Conservation (phyloP, 148 eudicot species). For the Spergularia bocconei region DNA sequence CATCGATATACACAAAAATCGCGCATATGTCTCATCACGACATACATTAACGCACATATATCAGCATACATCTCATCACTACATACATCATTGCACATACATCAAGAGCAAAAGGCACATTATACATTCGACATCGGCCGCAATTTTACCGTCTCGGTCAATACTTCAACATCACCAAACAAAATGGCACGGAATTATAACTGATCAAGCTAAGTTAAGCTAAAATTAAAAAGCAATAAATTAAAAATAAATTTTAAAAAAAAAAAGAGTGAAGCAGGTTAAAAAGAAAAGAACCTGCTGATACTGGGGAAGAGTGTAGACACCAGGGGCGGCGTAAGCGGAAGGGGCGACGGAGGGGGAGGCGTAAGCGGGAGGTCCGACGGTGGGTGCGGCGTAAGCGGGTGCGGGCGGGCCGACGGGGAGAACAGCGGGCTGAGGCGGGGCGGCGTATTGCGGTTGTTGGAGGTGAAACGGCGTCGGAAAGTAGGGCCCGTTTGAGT, state of each 20-base stretch:
- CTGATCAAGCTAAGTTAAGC: too few relatives aligned
- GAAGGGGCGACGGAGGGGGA: constrained; percentile 31
- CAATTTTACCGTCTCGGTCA: not conserved
- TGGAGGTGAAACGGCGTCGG: constrained; percentile 90
- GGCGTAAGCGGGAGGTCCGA: constrained; percentile 33
- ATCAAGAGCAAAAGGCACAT: too few relatives aligned
- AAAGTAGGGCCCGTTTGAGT: constrained; percentile 55
- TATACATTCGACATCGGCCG: not conserved
- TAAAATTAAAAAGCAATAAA: too few relatives aligned
- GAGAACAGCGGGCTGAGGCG: constrained; percentile 27
- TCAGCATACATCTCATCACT: too few relatives aligned
- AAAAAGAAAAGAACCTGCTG: constrained; percentile 44
- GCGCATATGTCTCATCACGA: too few relatives aligned
- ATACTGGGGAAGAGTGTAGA: constrained; percentile 68
- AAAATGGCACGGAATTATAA: not conserved
- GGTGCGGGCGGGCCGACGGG: constrained; percentile 27
- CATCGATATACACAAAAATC: too few relatives aligned
- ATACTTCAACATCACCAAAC: not conserved
- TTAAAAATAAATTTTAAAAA: not conserved
- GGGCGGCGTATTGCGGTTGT: constrained; percentile 46
- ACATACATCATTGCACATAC: too few relatives aligned
- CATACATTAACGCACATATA: too few relatives aligned
- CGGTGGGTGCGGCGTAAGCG: constrained; percentile 15
- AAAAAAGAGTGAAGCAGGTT: too few relatives aligned
- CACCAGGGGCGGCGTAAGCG: constrained; percentile 36